Evolutionary conservation across 345 rosid species (phyloP), one percentile per base, ranked within the genome.

Genomic region (Aurinia saxatilis): DNA sequence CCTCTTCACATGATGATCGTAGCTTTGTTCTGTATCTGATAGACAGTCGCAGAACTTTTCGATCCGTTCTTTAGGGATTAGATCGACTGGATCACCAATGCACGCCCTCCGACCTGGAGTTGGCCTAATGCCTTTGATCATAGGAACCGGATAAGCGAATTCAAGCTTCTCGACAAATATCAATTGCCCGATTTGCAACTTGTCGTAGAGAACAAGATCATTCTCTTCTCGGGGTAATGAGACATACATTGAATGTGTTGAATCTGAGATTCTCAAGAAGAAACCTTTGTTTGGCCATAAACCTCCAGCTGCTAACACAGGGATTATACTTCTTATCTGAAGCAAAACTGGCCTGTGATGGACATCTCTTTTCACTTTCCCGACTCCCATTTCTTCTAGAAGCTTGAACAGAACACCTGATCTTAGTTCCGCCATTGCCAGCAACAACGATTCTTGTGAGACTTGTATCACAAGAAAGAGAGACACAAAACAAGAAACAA

Each of bases 221-320:
- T 82, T 84, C 21, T 82, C 80, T 59, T 81, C 82, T 58, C 77
- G 71, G 1, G 91, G 85, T 73, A 90, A 78, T 19, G 91, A 84
- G 50, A 77, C 85, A 60, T 68, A 82, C 57, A 79, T 67, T 10
- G 81, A 77, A 66, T 86, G 91, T 4, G 89, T 75, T 33, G 78
- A 71, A 71, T 89, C 91, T 0, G 87, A 74, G 51, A 87, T 79
- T 73, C 82, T 75, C 30, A 83, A 59, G 72, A 80, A 80, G 65
- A 90, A 87, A 9, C 97, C 95, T 66, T 73, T 75, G 67, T 82
- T 83, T 15, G 87, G 92, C 90, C 86, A 90, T 57, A 87, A 81
- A 41, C 84, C 85, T 16, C 80, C 84, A 21, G 80, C 76, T 15
- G 72, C 74, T 67, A 90, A 57, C n/a, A 81, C 76, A n/a, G 97